phyloP scores from a whole-genome alignment of 1,139 yeast genomes.

The Kurtzmaniella natalensis region DNA sequence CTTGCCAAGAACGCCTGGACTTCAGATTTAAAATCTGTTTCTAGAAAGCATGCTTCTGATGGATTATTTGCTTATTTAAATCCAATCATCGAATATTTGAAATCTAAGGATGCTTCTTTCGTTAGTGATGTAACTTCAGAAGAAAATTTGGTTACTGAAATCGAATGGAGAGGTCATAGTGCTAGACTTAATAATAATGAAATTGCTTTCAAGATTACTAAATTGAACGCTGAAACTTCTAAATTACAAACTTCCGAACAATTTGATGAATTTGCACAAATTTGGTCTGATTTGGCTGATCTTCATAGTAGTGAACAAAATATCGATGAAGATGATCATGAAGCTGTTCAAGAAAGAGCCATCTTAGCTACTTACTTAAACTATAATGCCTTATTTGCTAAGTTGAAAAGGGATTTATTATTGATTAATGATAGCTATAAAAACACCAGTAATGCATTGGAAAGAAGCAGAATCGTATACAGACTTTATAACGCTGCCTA shows the following conservation, averaged over 20 bases:
- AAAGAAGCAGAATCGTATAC: conserved; percentile 39
- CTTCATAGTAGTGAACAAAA: conserved; percentile 49
- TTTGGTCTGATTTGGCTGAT: conserved; percentile 38
- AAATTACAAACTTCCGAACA: conserved; percentile 18
- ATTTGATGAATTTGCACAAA: conserved; percentile 29
- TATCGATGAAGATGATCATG: conserved; percentile 43
- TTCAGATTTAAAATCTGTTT: conserved; percentile 42
- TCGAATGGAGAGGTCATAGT: conserved; percentile 72
- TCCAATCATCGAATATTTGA: conserved; percentile 35
- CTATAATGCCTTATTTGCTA: conserved; percentile 61
- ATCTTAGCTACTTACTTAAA: conserved; percentile 71
- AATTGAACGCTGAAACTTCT: conserved; percentile 26
- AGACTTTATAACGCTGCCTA: conserved; percentile 49
- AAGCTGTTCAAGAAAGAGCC: conserved; percentile 67
- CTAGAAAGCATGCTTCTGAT: conserved; percentile 41
- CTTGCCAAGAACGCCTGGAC: conserved; percentile 18
- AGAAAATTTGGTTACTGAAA: conserved; percentile 26
- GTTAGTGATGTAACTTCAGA: conserved; percentile 26
- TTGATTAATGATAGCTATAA: conserved; percentile 35
- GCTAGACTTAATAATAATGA: conserved; percentile 71
- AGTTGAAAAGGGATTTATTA: conserved; percentile 66
- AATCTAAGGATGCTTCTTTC: conserved; percentile 35
- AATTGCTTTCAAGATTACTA: conserved; percentile 55
- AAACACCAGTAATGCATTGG: conserved; percentile 13
- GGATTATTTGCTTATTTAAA: conserved; percentile 29